Conservation (phyloP, 2,329 filamentous ascomycete species). For the Nothomitra cinnamomea region DNA sequence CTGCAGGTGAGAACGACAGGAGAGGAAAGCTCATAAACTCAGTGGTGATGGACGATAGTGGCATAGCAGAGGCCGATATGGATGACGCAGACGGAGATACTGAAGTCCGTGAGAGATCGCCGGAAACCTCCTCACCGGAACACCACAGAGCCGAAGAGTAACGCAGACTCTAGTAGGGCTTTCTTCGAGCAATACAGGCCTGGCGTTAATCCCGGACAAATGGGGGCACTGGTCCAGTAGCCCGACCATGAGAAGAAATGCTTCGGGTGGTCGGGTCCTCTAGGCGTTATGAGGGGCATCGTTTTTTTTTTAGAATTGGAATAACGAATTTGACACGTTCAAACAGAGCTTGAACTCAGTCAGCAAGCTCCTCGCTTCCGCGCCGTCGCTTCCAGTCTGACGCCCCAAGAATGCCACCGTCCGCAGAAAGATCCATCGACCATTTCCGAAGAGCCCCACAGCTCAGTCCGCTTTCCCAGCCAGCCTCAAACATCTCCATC, state of each 20-base stretch:
- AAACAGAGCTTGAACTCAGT: not conserved
- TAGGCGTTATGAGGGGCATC: not conserved
- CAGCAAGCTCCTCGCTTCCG: constrained; percentile 23
- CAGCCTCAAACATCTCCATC: constrained; percentile 76
- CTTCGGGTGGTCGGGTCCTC: not conserved
- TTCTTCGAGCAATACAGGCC: not conserved
- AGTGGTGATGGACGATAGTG: constrained; percentile 2
- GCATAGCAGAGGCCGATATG: constrained; percentile 3
- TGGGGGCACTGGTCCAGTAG: not conserved
- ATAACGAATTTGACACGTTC: not conserved
- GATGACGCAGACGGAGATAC: not conserved
- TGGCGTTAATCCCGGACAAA: not conserved
- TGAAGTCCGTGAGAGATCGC: not conserved
- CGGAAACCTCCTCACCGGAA: not conserved
- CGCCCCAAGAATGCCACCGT: constrained; percentile 50
- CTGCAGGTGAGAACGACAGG: not conserved
- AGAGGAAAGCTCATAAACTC: not conserved
- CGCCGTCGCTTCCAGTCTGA: constrained; percentile 32
- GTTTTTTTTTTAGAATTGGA: not conserved
- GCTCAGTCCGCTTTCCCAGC: constrained; percentile 46
- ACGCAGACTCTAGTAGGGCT: not conserved
- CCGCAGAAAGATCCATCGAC: constrained; percentile 47
- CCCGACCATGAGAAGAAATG: not conserved
- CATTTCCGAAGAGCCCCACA: constrained; percentile 50
- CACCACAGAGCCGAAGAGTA: not conserved